Base-by-base conservation (phyloP, 1,139 yeast genomes). In the Magnusiomyces starmeri region DNA sequence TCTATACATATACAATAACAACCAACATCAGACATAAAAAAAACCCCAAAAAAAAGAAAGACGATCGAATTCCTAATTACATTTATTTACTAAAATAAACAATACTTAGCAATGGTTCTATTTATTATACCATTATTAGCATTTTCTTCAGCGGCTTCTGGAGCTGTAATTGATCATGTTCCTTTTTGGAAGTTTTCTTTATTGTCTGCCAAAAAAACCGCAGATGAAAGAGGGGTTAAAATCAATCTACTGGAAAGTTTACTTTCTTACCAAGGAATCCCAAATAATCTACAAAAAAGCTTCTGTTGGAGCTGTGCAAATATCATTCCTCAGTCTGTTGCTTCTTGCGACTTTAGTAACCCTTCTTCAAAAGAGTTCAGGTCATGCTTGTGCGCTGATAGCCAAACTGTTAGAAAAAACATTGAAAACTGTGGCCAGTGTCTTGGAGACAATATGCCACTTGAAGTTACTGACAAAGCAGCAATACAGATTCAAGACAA, bases 241-340 rank as follows among this genome's bases (percentile, higher is more conserved):
- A n/a, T 14, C 12, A n/a, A 10, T 32, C 8, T 32, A 32, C 12
- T 32, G 12, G 37, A 32, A 7, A 32, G n/a, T 32, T 18, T 32
- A 32, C n/a, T 32, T 14, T n/a, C n/a, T 32, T 6, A 14, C 37
- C 37, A 6, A 32, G 4, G 12, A 7, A 14, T 10, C n/a, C 37
- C n/a, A 4, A 6, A 4, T n/a, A 10, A 32, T 32, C 37, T 32
- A 6, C n/a, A 41, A n/a, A 41, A 24, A 8, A 18, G 16, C 16
- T 25, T 35, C 14, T 45, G 48, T 16, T 34, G 48, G 42, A 18
- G 20, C 22, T 45, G 48, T 32, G 48, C 48, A 6, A 45, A 20
- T 9, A 14, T 45, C n/a, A 45, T 45, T 22, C 48, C 48, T 14
- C 25, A 45, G n/a, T 22, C 41, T 12, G 41, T 45, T 20, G 48